Evolutionary conservation across 192 early-diverging fungal genomes (phyloP).

Genomic region (Podila clonocystis): DNA sequence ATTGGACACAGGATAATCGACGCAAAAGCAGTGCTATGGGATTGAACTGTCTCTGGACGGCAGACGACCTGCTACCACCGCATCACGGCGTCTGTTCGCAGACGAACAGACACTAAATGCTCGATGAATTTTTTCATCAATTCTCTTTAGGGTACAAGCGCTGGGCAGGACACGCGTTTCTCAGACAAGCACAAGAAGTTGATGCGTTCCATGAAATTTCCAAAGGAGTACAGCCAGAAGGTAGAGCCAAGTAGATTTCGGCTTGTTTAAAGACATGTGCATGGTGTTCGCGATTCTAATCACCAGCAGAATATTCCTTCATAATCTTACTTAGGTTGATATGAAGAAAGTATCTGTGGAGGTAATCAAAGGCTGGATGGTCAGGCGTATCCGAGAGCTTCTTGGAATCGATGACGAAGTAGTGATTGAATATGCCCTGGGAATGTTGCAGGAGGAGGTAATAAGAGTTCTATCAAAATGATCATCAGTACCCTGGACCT

Average conservation of each 20-base stretch:
- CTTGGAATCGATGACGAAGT: conserved; percentile 97
- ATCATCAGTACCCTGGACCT: too few species aligned
- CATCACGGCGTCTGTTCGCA: background rate
- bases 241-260: conserved; percentile 45
- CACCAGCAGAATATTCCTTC: background rate
- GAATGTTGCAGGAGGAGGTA: conserved; percentile 77
- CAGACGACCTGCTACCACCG: background rate
- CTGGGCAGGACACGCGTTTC: conserved; percentile 83
- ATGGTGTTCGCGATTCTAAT: background rate
- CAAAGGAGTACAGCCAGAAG: conserved; percentile 80
- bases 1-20: conserved; percentile 1
- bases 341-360: conserved; percentile 78
- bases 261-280: conserved; percentile 4
- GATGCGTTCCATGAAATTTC: conserved; percentile 81
- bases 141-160: conserved; percentile 69
- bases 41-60: too few species aligned
- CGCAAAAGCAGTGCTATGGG: too few species aligned
- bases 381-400: conserved; percentile 70
- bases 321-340: conserved; percentile 67
- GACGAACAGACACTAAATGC: background rate
- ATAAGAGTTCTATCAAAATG: background rate
- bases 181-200: conserved; percentile 87
- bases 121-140: background rate
- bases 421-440: conserved; percentile 85
- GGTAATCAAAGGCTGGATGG: conserved; percentile 92